Evolutionary conservation across 306 rosid genomes (phyloP), one percentile per base, ranked within the genome.

Genomic region (Oxytropis ochrocephala): DNA sequence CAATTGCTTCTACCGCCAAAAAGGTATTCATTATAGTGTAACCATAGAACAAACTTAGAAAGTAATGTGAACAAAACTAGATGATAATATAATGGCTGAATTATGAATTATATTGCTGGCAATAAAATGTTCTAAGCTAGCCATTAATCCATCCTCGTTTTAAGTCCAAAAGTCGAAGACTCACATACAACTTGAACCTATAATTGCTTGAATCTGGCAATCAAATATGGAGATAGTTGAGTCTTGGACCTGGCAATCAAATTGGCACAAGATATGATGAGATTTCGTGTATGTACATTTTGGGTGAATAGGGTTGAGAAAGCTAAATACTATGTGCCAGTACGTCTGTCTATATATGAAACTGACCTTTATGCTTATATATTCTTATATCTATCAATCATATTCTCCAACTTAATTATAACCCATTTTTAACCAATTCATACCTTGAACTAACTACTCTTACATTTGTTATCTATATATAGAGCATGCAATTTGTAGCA

Each of bases 51-150:
- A 57, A 16, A 52, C 14, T 7, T n/a, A n/a, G n/a, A n/a, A n/a
- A n/a, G n/a, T n/a, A 74, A 43, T 24, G 35, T 51, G 30, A 44
- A 53, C 29, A 55, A 39, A 55, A 56, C 35, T 33, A 4, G 2
- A 38, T 11, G 8, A n/a, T 18, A 49, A 0, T n/a, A n/a, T n/a
- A n/a, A n/a, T n/a, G n/a, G n/a, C n/a, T n/a, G 11, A 39, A 8
- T 9, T 39, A 39, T 7, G 43, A 8, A 64, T 18, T 12, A n/a
- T 27, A 32, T n/a, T 21, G 7, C 11, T 39, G 8, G 43, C 43
- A 39, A 42, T 42, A 42, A 11, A 5, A 32, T 60, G 77, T 47
- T 63, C 71, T 73, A 63, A 62, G 70, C 62, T n/a, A n/a, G n/a
- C n/a, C n/a, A n/a, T n/a, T n/a, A n/a, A n/a, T n/a, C n/a, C n/a